Evolutionary conservation across 345 rosid species (phyloP).

Genomic region (Kernera saxatilis): DNA sequence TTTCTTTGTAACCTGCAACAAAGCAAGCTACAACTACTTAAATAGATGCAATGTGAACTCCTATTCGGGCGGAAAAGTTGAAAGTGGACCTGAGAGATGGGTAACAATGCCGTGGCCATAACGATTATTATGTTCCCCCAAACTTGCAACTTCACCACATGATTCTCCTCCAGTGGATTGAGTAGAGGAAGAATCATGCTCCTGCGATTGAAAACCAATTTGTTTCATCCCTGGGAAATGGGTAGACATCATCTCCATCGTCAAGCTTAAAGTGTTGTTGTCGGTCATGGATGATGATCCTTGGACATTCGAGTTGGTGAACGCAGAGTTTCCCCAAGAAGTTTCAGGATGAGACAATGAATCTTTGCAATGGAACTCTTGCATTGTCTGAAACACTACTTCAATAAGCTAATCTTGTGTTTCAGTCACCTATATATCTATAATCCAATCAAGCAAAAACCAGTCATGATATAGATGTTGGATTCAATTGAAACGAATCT

Average conservation of each 20-base stretch:
- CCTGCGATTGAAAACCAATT: constrained; percentile 31
- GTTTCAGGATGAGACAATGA: not conserved
- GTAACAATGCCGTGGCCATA: not conserved
- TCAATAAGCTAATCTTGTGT: not conserved
- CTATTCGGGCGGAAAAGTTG: not conserved
- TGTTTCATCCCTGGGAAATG: constrained; percentile 39
- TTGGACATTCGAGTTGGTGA: constrained; percentile 13
- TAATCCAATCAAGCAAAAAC: not conserved
- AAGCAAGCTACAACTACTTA: not conserved
- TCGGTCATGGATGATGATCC: constrained; percentile 14
- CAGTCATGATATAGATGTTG: no score
- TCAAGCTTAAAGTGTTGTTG: constrained; percentile 5
- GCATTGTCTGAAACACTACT: constrained; percentile 15
- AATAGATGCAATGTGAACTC: not conserved
- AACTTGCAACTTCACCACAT: constrained; percentile 41
- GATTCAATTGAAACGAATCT: not conserved
- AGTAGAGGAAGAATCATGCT: constrained; percentile 55
- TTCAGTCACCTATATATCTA: not conserved
- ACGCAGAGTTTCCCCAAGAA: constrained; percentile 11
- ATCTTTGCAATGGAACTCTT: constrained; percentile 12
- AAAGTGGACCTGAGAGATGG: constrained; percentile 17
- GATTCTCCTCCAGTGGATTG: constrained; percentile 58
- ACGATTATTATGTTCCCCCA: constrained; percentile 31
- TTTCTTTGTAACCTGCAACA: constrained; percentile 40
- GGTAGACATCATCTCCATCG: constrained; percentile 1